A percentile compares a stretch with the other conserved stretches of the same genome.
These are phyloP conservation scores for Leccinellum albellum DNA, from an alignment of 768 basidiomycete species.

Conservation along the genomic window DNA sequence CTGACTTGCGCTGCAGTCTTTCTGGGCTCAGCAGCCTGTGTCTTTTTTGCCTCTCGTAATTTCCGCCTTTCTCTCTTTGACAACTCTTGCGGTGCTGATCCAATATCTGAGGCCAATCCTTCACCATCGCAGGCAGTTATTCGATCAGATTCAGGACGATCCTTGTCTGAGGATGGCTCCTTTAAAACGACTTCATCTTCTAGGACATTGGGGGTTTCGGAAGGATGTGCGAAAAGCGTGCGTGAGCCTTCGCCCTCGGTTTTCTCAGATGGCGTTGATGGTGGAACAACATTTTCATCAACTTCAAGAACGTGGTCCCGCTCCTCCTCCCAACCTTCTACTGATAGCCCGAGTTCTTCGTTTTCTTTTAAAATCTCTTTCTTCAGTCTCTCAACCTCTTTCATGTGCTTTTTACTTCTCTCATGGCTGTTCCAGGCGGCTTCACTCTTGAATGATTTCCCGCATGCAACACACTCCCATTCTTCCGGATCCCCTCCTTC, in stretches of 20 bases:
- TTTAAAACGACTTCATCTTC: conserved; percentile 8
- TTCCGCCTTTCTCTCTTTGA: conserved; percentile 83
- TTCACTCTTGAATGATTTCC: conserved; percentile 85
- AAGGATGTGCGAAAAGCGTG: not conserved
- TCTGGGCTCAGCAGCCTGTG: conserved; percentile 11
- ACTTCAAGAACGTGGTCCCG: conserved; percentile 11
- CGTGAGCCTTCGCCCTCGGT: conserved; percentile 1
- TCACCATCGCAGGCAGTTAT: not conserved
- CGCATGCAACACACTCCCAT: conserved; percentile 95
- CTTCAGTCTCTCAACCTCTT: conserved; percentile 76
- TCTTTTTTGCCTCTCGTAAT: conserved; percentile 73
- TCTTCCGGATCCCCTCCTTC: conserved; percentile 72
- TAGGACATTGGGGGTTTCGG: not conserved
- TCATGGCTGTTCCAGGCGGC: conserved; percentile 97
- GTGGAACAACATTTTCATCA: conserved; percentile 10
- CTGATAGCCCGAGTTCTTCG: conserved; percentile 53
- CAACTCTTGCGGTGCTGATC: conserved; percentile 26
- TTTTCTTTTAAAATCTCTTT: conserved; percentile 76
- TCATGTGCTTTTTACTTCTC: conserved; percentile 89
- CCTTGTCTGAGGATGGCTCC: conserved; percentile 3
- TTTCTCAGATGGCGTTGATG: conserved; percentile 11
- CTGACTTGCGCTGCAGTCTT: conserved; percentile 7
- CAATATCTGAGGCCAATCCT: not conserved
- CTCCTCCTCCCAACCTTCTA: conserved; percentile 29
- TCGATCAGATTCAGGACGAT: conserved; percentile 5